Percentiles rank a stretch among this genome's conserved stretches.
phyloP scores from a whole-genome alignment of 2,329 filamentous ascomycete species.

The Sphaerulina musiva region DNA sequence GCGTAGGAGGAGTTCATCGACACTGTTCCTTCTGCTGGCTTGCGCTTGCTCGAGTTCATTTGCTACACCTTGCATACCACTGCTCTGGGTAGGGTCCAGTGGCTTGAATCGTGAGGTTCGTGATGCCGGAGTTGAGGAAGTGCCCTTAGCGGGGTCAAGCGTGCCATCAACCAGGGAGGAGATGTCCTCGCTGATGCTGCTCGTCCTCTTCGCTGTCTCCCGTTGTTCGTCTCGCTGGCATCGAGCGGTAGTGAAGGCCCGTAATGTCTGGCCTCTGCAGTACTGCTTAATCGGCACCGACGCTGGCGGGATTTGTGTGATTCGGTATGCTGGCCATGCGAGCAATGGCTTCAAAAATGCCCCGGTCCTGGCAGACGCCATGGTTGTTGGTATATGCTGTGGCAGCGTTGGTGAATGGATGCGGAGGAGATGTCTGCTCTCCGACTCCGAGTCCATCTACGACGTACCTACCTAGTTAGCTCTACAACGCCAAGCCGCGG shows the following conservation, averaged over 20 bases:
- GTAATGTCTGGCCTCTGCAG: constrained; percentile 14
- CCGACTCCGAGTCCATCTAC: background rate
- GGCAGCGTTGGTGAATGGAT: background rate
- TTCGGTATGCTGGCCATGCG: constrained; percentile 16
- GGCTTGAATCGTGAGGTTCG: constrained; percentile 29
- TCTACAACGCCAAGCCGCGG: background rate
- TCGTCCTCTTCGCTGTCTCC: background rate
- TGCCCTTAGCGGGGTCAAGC: constrained; percentile 28
- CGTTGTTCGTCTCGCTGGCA: constrained; percentile 12
- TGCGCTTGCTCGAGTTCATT: constrained; percentile 8
- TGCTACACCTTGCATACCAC: constrained; percentile 10
- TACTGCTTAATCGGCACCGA: constrained; percentile 13
- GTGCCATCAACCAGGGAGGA: constrained; percentile 26
- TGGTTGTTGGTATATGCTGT: background rate
- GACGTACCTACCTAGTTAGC: background rate
- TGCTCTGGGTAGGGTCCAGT: constrained; percentile 20
- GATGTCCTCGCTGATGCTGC: constrained; percentile 19
- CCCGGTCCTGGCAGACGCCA: constrained; percentile 2
- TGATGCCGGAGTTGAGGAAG: constrained; percentile 20
- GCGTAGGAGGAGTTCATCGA: constrained; percentile 15
- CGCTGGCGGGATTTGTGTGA: constrained; percentile 6
- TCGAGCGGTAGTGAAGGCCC: constrained; percentile 21
- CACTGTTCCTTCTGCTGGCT: constrained; percentile 9
- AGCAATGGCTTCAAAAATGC: constrained; percentile 23
- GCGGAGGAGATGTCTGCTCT: background rate